Conservation (phyloP, 1,284 basidiomycete species). For the Heterobasidion annosum region DNA sequence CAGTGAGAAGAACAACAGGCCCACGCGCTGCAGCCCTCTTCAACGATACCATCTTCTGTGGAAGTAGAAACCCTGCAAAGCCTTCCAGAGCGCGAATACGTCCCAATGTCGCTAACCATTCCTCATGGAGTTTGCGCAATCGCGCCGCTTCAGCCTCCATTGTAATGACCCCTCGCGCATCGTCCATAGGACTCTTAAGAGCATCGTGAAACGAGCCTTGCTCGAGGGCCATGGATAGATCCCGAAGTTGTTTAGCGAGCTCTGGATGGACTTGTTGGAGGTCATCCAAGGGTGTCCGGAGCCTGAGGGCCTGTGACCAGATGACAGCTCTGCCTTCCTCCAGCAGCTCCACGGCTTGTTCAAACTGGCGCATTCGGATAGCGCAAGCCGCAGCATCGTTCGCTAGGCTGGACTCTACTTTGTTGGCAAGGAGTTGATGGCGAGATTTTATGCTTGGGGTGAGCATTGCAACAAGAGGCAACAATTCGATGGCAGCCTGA, state of each 20-base stretch:
- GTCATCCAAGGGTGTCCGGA: neutral
- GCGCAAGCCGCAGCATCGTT: neutral
- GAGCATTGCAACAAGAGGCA: neutral
- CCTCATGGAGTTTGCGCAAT: neutral
- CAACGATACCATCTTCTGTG: neutral
- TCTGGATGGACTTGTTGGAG: neutral
- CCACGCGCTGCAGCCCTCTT: neutral
- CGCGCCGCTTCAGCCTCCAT: neutral
- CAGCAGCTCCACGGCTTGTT: neutral
- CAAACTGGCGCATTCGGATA: neutral
- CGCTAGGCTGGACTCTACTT: neutral
- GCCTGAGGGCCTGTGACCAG: neutral
- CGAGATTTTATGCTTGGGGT: neutral
- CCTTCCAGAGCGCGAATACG: neutral
- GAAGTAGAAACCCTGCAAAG: neutral
- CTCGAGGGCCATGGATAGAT: neutral
- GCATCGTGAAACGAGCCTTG: neutral
- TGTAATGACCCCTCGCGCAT: neutral
- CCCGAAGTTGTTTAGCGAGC: neutral
- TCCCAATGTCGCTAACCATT: neutral
- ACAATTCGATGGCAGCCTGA: neutral
- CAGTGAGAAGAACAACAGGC: neutral
- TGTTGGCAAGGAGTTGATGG: neutral
- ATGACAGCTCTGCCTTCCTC: neutral
- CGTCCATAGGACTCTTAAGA: neutral